phyloP scores from a whole-genome alignment of 73 alveolate genomes.

The Uronychia binucleata region DNA sequence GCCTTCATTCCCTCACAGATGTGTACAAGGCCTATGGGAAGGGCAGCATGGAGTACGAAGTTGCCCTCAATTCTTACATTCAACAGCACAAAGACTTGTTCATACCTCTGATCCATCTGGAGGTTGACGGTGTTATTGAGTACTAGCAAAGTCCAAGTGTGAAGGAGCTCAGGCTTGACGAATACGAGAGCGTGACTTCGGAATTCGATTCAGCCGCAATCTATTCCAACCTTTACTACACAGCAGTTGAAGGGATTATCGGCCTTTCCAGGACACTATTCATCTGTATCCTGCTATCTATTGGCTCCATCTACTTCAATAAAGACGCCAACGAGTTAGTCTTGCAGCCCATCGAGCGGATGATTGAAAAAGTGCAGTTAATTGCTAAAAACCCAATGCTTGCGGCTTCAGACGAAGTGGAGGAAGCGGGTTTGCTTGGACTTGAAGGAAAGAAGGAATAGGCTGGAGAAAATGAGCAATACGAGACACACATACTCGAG shows the following conservation, averaged over 20 bases:
- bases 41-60: background rate
- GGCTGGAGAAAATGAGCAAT: background rate
- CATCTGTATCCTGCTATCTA: slow-evolving; percentile 58
- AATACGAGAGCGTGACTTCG: background rate
- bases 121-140: no score
- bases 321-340: slow-evolving; percentile 68
- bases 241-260: slow-evolving; percentile 5
- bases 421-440: slow-evolving; percentile 42
- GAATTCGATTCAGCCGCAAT: background rate
- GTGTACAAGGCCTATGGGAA: background rate
- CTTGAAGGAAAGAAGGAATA: slow-evolving; percentile 13
- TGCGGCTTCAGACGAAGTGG: slow-evolving; percentile 65
- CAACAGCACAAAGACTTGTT: no score
- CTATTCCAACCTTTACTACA: background rate
- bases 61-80: no score
- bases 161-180: background rate
- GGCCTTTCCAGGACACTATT: slow-evolving; percentile 54
- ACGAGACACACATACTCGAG: background rate
- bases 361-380: slow-evolving; percentile 65
- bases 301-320: slow-evolving; percentile 60
- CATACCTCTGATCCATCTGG: no score
- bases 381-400: slow-evolving; percentile 71
- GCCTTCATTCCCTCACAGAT: slow-evolving; percentile 1
- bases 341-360: slow-evolving; percentile 65
- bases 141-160: no score